Evolutionary conservation across 805 yeast genomes (phyloP).

Genomic region (Grigorovia humatica): DNA sequence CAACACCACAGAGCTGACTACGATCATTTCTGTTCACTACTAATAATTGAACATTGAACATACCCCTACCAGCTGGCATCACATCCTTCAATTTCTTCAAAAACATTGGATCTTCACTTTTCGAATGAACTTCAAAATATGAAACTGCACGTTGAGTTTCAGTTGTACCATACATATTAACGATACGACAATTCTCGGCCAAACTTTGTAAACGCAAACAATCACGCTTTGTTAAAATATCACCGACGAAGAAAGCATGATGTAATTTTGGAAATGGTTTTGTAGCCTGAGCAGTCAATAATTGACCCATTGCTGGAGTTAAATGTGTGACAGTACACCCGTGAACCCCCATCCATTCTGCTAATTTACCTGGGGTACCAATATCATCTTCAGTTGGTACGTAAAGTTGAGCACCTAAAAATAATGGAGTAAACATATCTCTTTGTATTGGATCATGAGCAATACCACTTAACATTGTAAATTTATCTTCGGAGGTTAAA

Average conservation of each 20-base stretch:
- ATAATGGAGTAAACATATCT: constrained; percentile 96
- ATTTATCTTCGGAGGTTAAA: constrained; percentile 67
- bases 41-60: constrained; percentile 86
- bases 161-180: constrained; percentile 98
- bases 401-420: constrained; percentile 83
- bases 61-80: constrained; percentile 98
- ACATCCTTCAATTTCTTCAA: constrained; percentile 81
- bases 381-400: constrained; percentile 97
- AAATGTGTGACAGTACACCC: constrained; percentile 94
- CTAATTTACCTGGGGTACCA: constrained; percentile 95
- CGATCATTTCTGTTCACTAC: constrained; percentile 88
- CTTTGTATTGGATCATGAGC: constrained; percentile 99
- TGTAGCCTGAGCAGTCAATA: constrained; percentile 89
- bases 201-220: constrained; percentile 85
- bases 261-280: constrained; percentile 76
- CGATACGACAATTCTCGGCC: constrained; percentile 81
- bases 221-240: constrained; percentile 92
- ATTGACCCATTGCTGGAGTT: constrained; percentile 99
- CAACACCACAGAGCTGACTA: constrained; percentile 90
- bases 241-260: constrained; percentile 98
- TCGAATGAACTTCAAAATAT: constrained; percentile 75
- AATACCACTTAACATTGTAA: constrained; percentile 96
- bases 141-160: constrained; percentile 99
- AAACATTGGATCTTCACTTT: constrained; percentile 57
- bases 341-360: constrained; percentile 91